A percentile compares a stretch with the other conserved stretches of the same genome.
phyloP scores from a whole-genome alignment of 495 filamentous ascomycete genomes.

The Recurvomyces mirabilis region DNA sequence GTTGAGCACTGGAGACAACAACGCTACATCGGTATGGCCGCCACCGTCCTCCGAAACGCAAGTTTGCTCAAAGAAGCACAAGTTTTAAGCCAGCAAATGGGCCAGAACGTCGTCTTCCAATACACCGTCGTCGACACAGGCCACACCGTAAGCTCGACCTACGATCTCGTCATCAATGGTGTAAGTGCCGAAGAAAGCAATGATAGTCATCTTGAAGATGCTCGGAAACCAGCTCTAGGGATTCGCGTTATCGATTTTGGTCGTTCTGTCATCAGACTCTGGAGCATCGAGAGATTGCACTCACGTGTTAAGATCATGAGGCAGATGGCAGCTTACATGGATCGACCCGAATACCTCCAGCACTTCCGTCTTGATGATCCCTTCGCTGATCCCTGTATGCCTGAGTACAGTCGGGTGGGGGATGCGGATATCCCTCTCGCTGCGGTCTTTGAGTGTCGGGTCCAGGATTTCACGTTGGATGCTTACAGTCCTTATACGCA shows the following conservation, averaged over 20 bases:
- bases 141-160: conserved; percentile 80
- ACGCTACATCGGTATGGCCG: conserved; percentile 90
- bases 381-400: conserved; percentile 69
- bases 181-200: conserved; percentile 82
- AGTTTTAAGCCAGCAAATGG: conserved; percentile 94
- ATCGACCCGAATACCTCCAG: conserved; percentile 85
- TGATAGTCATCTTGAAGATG: conserved; percentile 53
- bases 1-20: conserved; percentile 69
- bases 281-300: conserved; percentile 88
- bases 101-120: conserved; percentile 89
- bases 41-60: conserved; percentile 78
- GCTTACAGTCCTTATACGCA: conserved; percentile 86
- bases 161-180: conserved; percentile 89
- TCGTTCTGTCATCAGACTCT: conserved; percentile 74
- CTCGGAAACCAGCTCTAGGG: conserved; percentile 80
- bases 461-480: conserved; percentile 88
- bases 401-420: conserved; percentile 82
- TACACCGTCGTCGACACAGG: conserved; percentile 85
- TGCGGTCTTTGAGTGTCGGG: conserved; percentile 87
- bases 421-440: conserved; percentile 89
- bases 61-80: conserved; percentile 87
- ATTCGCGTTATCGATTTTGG: conserved; percentile 89
- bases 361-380: conserved; percentile 70
- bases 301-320: conserved; percentile 82
- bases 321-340: conserved; percentile 91